Evolutionary conservation across 305 asterid genomes (phyloP).

Genomic region (Fraxinus sp.): DNA sequence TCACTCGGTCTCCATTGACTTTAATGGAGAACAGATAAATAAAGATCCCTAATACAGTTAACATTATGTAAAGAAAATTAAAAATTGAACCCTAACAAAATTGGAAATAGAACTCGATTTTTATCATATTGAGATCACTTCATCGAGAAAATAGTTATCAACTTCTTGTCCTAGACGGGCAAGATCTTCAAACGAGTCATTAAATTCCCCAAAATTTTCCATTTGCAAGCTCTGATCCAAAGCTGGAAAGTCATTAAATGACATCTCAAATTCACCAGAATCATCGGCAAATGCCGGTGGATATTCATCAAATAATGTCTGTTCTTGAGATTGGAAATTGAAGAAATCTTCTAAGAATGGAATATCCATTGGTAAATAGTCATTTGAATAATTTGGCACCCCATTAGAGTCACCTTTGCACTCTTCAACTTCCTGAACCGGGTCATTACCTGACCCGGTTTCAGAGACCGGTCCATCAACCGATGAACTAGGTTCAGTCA

Average conservation of each 20-base stretch:
- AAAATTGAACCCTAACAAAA: constrained; percentile 24
- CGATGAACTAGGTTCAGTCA: neutral
- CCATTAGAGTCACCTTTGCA: constrained; percentile 18
- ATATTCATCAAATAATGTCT: constrained; percentile 13
- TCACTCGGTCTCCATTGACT: neutral
- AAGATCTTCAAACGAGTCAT: constrained; percentile 27
- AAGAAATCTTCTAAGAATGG: constrained; percentile 31
- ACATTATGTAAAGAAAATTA: neutral
- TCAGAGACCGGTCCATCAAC: neutral
- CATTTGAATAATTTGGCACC: constrained; percentile 19
- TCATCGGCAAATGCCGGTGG: constrained; percentile 7
- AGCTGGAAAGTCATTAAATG: constrained; percentile 20
- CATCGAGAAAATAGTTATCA: constrained; percentile 36
- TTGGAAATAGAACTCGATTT: constrained; percentile 14
- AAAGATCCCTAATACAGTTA: neutral
- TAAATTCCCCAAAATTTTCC: constrained; percentile 23
- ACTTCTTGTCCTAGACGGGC: constrained; percentile 26
- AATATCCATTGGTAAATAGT: constrained; percentile 16
- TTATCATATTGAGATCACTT: neutral
- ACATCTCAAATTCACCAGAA: constrained; percentile 4
- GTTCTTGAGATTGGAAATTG: constrained; percentile 23
- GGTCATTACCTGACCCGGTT: neutral
- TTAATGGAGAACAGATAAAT: neutral
- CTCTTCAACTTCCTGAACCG: constrained; percentile 19
- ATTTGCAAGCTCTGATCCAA: constrained; percentile 11